Base-by-base conservation (phyloP, 768 basidiomycete species). In the Pilatotrama ljubarskyi region DNA sequence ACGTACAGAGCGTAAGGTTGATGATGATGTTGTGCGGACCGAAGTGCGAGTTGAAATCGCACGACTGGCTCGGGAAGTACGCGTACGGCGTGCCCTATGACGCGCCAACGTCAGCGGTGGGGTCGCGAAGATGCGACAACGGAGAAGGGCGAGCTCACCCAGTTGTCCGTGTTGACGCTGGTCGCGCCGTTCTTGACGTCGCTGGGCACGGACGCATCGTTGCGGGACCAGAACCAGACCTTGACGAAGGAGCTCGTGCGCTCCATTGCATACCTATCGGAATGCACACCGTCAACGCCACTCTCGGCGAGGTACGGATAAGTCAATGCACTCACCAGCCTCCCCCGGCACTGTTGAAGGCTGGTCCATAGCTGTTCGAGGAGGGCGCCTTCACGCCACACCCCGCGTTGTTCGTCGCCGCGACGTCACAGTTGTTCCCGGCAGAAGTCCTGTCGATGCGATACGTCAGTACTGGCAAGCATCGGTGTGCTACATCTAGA, bases 151-250 rank as follows among this genome's bases (percentile, higher is more conserved):
- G 36, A 15, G 53, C 77, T 7, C 62, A 82, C 85, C 86, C 86
- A 89, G 56, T 68, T 74, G 44, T 69, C 73, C 2, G 85, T 83
- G 68, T 84, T 74, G 44, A 85, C 75, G 6, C 65, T 61, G 8
- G 69, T 65, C 0, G 72, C 73, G 25, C 82, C 83, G 32, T 61
- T 71, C 6, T 14, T 35, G 15, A 85, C 77, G 65, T 81, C 84
- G 17, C 66, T 57, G 1, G 84, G 84, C 35, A 83, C 73, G 18
- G 64, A 67, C 9, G 63, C 70, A 25, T 61, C 58, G 47, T 71
- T 73, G 44, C 85, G 78, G 1, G 84, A 75, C 86, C 87, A 91
- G 74, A 88, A 90, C 83, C 85, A 91, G 44, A 89, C 76, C 62
- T 85, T 86, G 68, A 90, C 83, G 66, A 78, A 82, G 2, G 69